Evolutionary conservation across 371 early-diverging fungal species (phyloP), one percentile per base, ranked within the genome.

Genomic region (Mucor piriformis): DNA sequence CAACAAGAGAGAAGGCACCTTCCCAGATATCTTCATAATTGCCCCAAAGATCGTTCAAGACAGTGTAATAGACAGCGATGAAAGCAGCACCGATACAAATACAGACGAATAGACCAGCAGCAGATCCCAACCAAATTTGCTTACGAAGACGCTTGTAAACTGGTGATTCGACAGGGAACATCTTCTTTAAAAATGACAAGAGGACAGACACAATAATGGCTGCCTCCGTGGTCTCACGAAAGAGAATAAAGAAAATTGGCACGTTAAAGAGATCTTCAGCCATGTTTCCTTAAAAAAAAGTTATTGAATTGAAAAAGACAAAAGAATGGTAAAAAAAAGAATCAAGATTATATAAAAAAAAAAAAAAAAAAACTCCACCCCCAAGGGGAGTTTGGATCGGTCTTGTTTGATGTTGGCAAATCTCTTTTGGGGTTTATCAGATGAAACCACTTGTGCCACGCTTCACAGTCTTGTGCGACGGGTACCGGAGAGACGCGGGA

Each of bases 201-300:
- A 94, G 70, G 43, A 93, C 91, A 16, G 91, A 88, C 50, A 93
- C 76, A 59, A 95, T 87, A 59, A 95, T 84, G 33, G 90, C 86
- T 11, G 90, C 91, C 63, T 77, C 77, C 12, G 69, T 65, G 7
- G 93, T 88, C 81, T 94, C 95, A 54, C 95, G 83, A 63, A 92
- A 88, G 54, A 93, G 63, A 51, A 93, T 89, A 63, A 95, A 92
- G 74, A 91, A 95, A 59, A 92, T 82, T 3, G 94, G 89, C 6
- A 91, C 81, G 38, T 88, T 84, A 65, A 92, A 92, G 21, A 87
- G 69, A 60, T 80, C 79, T 64, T 56, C 60, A 43, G 64, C 61
- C 63, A 67, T 67, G 47, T 66, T 66, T 38, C 27, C n/a, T n/a
- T n/a, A n/a, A n/a, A 42, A 18, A 18, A 6, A 18, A 18, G 8